Evolutionary conservation across 257 asterid genomes (phyloP).

Genomic region (Echites panduratus): DNA sequence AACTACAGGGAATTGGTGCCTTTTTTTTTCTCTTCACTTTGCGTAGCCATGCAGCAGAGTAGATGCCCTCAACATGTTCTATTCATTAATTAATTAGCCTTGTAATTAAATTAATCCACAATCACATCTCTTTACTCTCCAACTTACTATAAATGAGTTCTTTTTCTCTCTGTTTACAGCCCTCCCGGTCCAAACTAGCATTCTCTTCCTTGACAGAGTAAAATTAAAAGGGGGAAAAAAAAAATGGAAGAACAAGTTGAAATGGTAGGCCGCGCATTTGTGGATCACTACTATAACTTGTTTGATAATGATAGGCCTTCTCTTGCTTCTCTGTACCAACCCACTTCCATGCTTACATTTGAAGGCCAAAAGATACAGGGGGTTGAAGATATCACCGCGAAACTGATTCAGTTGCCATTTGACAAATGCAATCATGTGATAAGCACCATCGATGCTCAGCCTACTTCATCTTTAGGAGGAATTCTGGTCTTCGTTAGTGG

Average conservation of each 20-base stretch:
- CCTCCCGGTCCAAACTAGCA: background rate
- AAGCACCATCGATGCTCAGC: constrained; percentile 55
- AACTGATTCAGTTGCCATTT: constrained; percentile 46
- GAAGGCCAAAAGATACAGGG: constrained; percentile 51
- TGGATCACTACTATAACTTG: constrained; percentile 40
- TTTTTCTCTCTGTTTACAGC: constrained; percentile 1
- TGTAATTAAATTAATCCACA: no score
- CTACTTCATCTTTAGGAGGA: constrained; percentile 39
- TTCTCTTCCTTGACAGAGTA: background rate
- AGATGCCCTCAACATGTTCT: constrained; percentile 26
- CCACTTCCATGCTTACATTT: constrained; percentile 46
- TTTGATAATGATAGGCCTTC: constrained; percentile 37
- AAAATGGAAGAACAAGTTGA: constrained; percentile 42
- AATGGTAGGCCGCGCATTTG: constrained; percentile 46
- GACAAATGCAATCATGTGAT: constrained; percentile 46
- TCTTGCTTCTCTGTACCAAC: constrained; percentile 36
- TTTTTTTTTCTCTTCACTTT: constrained; percentile 12
- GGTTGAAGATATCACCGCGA: constrained; percentile 28
- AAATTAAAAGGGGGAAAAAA: background rate
- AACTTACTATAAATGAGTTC: background rate
- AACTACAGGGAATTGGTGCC: background rate
- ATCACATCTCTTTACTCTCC: background rate
- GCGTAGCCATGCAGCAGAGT: constrained; percentile 44
- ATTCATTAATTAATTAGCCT: no score
- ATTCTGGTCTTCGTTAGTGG: constrained; percentile 49